phyloP scores from a whole-genome alignment of 768 basidiomycete genomes.

The Podaxis sp. region DNA sequence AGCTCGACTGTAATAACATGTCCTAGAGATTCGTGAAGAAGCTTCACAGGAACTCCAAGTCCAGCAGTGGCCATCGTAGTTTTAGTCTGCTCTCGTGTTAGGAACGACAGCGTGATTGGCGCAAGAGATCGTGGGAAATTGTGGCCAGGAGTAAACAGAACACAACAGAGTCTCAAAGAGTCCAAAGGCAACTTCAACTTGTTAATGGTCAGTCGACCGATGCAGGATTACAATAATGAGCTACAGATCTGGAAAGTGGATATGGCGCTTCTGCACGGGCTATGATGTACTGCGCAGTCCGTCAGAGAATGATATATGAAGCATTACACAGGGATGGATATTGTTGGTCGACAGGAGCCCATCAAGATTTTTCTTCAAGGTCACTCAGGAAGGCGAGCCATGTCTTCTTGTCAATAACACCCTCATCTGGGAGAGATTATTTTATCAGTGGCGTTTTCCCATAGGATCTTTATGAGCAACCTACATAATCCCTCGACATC shows the following conservation, averaged over 20 bases:
- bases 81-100: slow-evolving; percentile 4
- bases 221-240: not conserved
- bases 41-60: slow-evolving; percentile 93
- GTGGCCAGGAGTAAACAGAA: not conserved
- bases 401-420: slow-evolving; percentile 90
- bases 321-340: not conserved
- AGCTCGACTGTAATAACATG: slow-evolving; percentile 98
- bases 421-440: slow-evolving; percentile 57
- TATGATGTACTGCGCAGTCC: not conserved
- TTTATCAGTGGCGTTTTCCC: not conserved
- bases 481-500: slow-evolving; percentile 82
- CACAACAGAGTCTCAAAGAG: not conserved
- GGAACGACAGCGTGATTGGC: not conserved
- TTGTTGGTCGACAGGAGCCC: not conserved
- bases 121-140: not conserved
- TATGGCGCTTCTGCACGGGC: not conserved
- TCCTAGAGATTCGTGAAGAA: slow-evolving; percentile 94
- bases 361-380: slow-evolving; percentile 56
- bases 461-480: slow-evolving; percentile 22
- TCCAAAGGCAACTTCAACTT: not conserved
- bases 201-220: no score
- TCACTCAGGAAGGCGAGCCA: slow-evolving; percentile 88
- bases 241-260: not conserved
- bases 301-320: slow-evolving; percentile 15
- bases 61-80: slow-evolving; percentile 55